Evolutionary conservation across 495 filamentous ascomycete species (phyloP), one percentile per base, ranked within the genome.

Genomic region (Cenococcum geophilum): DNA sequence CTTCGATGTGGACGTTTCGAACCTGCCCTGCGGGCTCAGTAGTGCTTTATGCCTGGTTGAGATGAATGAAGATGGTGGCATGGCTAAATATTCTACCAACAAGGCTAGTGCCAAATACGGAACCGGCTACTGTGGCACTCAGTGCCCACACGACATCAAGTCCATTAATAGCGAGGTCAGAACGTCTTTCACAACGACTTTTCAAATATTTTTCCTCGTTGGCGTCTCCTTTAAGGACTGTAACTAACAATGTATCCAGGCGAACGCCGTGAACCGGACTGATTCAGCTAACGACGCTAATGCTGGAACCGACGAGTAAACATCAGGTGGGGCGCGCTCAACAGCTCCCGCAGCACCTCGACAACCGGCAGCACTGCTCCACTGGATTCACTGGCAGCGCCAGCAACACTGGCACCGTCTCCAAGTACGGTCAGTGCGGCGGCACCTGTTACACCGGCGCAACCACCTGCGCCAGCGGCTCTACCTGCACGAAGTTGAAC

Each of bases 81-180:
- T 78, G 61, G 77, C 73, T 66, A 68, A 73, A 14, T 69, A 80
- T 58, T 36, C 70, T 16, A 57, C 22, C 35, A 88, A 86, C 72
- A 75, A 79, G 25, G 83, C 81, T 4, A 84, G 85, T 32, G 83
- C 84, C 12, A 70, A 76, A 14, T 88, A 86, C 71, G 85, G 85
- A 14, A 83, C 83, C 32, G 85, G 85, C 0, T 88, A 89, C 75
- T 89, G 86, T 68, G 85, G 88, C 67, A 79, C 83, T 6, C 85
- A 88, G 65, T 88, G 86, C 71, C 78, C 75, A 1, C 66, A 69
- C 42, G 72, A 75, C 18, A 70, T 71, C 20, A 73, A 80, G 12
- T 87, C 80, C 68, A 78, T 85, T 58, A 83, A 85, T 64, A 83
- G 84, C 27, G 70, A 78, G 16, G 78, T 80, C 68, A 70, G 74